Percentiles rank a stretch among this genome's conserved stretches.
phyloP scores from a whole-genome alignment of 2,329 filamentous ascomycete genomes.

The Penicillium palitans region DNA sequence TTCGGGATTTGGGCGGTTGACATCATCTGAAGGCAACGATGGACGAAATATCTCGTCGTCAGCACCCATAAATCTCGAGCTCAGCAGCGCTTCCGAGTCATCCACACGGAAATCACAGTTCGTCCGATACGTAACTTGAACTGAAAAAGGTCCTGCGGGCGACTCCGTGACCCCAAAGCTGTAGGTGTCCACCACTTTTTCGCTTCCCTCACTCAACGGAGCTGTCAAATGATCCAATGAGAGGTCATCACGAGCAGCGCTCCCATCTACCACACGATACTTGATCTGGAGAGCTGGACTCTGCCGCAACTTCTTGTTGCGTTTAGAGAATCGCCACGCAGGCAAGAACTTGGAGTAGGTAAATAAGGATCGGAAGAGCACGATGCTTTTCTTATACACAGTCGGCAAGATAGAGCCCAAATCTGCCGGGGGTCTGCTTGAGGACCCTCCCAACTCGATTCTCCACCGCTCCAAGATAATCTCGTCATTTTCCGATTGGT shows the following conservation, averaged over 20 bases:
- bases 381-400: constrained; percentile 95
- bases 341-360: constrained; percentile 79
- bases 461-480: constrained; percentile 90
- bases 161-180: constrained; percentile 82
- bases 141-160: constrained; percentile 78
- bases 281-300: constrained; percentile 68
- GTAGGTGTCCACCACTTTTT: constrained; percentile 70
- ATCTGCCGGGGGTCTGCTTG: constrained; percentile 56
- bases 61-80: constrained; percentile 88
- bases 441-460: constrained; percentile 70
- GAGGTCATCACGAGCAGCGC: constrained; percentile 49
- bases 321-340: constrained; percentile 79
- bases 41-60: constrained; percentile 86
- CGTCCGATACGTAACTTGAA: constrained; percentile 79
- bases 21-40: constrained; percentile 62
- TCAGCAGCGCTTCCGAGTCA: constrained; percentile 84
- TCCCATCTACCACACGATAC: constrained; percentile 73
- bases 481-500: constrained; percentile 60
- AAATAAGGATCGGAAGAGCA: constrained; percentile 88
- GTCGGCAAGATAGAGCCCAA: constrained; percentile 69
- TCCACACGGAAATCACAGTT: constrained; percentile 91
- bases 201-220: constrained; percentile 65
- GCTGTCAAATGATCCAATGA: constrained; percentile 69
- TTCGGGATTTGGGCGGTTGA: constrained; percentile 47
- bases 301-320: constrained; percentile 67